Evolutionary conservation across 2,329 filamentous ascomycete species (phyloP).

Genomic region (Aureobasidium subglaciale): DNA sequence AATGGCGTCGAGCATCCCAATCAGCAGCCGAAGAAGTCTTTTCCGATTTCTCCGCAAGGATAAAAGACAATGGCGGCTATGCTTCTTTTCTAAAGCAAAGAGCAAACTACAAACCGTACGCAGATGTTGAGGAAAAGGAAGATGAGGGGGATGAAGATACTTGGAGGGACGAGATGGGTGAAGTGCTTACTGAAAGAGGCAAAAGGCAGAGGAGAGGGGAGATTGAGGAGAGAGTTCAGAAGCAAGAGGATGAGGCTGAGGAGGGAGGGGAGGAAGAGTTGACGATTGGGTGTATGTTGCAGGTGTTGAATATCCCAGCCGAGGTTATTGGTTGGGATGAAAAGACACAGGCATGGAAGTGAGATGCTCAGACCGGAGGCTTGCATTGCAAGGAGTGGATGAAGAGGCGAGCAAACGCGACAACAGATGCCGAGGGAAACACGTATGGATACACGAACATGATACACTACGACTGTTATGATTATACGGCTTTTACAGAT

Average conservation of each 20-base stretch:
- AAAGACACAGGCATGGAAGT: conserved; percentile 48
- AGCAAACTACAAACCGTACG: conserved; percentile 27
- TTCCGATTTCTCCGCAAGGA: conserved; percentile 50
- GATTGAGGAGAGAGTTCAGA: conserved; percentile 32
- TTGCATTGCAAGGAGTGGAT: no score
- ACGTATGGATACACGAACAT: not conserved
- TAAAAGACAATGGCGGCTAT: conserved; percentile 56
- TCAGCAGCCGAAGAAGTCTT: conserved; percentile 63
- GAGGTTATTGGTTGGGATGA: conserved; percentile 58
- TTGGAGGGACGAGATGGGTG: conserved; percentile 30
- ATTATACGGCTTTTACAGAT: not conserved
- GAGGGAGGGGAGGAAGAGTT: conserved; percentile 49
- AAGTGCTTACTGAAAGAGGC: conserved; percentile 38
- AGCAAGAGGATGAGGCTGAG: conserved; percentile 26
- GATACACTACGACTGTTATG: not conserved
- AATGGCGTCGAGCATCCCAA: conserved; percentile 55
- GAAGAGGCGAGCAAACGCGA: not conserved
- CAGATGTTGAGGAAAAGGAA: not conserved
- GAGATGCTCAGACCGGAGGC: not conserved
- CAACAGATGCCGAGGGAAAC: not conserved
- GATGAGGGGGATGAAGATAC: conserved; percentile 26
- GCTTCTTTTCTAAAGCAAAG: conserved; percentile 44
- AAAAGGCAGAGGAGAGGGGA: conserved; percentile 44
- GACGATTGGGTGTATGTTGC: conserved; percentile 64
- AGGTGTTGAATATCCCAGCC: conserved; percentile 56